Evolutionary conservation across 352 stramenopile genomes (phyloP), one percentile per base, ranked within the genome.

Genomic region (Peronosclerospora sorghi): DNA sequence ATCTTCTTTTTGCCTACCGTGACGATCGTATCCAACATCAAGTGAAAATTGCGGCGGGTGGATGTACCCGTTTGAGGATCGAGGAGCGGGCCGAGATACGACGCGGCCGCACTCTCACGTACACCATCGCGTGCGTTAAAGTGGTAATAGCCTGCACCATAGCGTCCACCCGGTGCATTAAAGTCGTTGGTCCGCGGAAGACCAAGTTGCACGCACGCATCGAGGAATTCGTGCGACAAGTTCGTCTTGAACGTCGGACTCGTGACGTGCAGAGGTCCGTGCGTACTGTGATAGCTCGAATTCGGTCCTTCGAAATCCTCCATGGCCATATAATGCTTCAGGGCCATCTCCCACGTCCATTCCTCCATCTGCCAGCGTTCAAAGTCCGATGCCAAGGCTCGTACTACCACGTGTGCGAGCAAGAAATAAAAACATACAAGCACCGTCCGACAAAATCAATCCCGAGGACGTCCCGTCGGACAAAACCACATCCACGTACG

Each of bases 51-150:
- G n/a, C n/a, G n/a, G n/a, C n/a, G n/a, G n/a, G n/a, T n/a, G n/a
- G n/a, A n/a, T n/a, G n/a, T n/a, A n/a, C n/a, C n/a, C n/a, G n/a
- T n/a, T n/a, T n/a, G n/a, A n/a, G n/a, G n/a, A n/a, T n/a, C n/a
- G n/a, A n/a, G n/a, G n/a, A n/a, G n/a, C n/a, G n/a, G n/a, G n/a
- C n/a, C n/a, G n/a, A n/a, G n/a, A n/a, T n/a, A n/a, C n/a, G n/a
- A n/a, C n/a, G n/a, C n/a, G n/a, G n/a, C n/a, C n/a, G n/a, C n/a
- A n/a, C n/a, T n/a, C n/a, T n/a, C n/a, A n/a, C n/a, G n/a, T n/a
- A n/a, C n/a, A n/a, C n/a, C n/a, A n/a, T n/a, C n/a, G n/a, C n/a
- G 57, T 45, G 86, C 88, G 51, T 91, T 91, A 14, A 96, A 95
- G 45, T 92, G 61, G 51, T 95, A 96, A 32, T 72, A 87, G 0